Conservation (phyloP, 495 filamentous ascomycete genomes). For the Penicillium subrubescens region DNA sequence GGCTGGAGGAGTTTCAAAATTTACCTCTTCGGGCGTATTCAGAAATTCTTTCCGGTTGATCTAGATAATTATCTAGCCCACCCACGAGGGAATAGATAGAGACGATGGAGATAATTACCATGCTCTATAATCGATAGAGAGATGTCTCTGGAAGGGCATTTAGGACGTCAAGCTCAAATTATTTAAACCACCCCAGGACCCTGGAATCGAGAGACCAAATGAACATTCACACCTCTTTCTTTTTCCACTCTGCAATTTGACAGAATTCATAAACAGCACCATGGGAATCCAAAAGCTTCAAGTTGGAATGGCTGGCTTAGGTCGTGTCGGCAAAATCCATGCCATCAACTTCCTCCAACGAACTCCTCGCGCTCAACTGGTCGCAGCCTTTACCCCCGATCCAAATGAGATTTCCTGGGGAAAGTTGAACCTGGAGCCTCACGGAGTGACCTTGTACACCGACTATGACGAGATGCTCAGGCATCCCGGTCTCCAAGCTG, state of each 20-base stretch:
- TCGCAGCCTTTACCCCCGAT: conserved; percentile 48
- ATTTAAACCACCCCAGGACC: conserved; percentile 14
- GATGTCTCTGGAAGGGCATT: not conserved
- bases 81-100: not conserved
- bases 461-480: conserved; percentile 53
- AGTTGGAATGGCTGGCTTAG: conserved; percentile 47
- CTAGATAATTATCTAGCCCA: not conserved
- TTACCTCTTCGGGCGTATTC: conserved; percentile 19
- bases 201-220: not conserved
- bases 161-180: not conserved
- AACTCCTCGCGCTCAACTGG: conserved; percentile 49
- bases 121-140: not conserved
- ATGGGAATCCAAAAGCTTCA: conserved; percentile 41
- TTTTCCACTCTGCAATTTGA: not conserved
- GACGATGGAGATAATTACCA: conserved; percentile 11
- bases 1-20: not conserved
- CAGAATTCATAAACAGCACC: conserved; percentile 2
- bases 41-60: conserved; percentile 28
- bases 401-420: conserved; percentile 48
- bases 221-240: not conserved
- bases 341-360: conserved; percentile 46
- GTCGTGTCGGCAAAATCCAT: conserved; percentile 54
- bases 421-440: conserved; percentile 37
- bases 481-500: conserved; percentile 49
- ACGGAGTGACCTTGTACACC: conserved; percentile 40